Base-by-base conservation (phyloP, 768 basidiomycete genomes). In the Trametes villosa region DNA sequence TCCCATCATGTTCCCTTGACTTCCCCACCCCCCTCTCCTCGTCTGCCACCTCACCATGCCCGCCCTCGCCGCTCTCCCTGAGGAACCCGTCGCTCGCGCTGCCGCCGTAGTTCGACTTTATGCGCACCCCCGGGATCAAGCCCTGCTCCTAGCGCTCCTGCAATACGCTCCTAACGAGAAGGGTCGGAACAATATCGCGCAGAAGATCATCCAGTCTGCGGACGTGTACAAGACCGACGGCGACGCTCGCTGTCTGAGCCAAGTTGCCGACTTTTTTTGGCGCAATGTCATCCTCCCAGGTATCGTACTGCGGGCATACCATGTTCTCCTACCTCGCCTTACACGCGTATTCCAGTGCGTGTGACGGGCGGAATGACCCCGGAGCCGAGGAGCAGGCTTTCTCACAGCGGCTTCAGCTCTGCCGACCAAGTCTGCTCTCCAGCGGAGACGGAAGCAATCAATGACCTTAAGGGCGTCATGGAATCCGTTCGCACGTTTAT, bases 231-330 rank as follows among this genome's bases (percentile, higher is more conserved):
- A 40, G 40, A 24, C 40, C 7, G 42, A 56, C 17, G 41, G 48
- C 41, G 60, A 62, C 47, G 20, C 31, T 18, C 53, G 54, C 30
- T 45, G 46, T 27, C 54, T 62, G 22, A 44, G 42, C 33, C 60
- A 51, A 15, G 47, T 62, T 34, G 53, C 60, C 1, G 60, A 62
- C 24, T 62, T 46, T 47, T 62, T 62, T 42, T 62, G 60, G 60
- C 60, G 60, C 26, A 56, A 62, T 44, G 33, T 62, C n/a, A 45
- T 62, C 13, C 30, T 62, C 11, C 60, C 60, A 24, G 54, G 60
- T 62, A 36, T 29, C 42, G 34, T 22, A 1, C 17, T 24, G 29
- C 22, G 7, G 30, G n/a, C 17, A 6, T 24, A 13, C 4, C 47
- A 18, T 24, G n/a, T 17, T 36, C 15, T 15, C 46, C n/a, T 17